phyloP scores from a whole-genome alignment of 495 filamentous ascomycete genomes.

The Lophium mytilinum region DNA sequence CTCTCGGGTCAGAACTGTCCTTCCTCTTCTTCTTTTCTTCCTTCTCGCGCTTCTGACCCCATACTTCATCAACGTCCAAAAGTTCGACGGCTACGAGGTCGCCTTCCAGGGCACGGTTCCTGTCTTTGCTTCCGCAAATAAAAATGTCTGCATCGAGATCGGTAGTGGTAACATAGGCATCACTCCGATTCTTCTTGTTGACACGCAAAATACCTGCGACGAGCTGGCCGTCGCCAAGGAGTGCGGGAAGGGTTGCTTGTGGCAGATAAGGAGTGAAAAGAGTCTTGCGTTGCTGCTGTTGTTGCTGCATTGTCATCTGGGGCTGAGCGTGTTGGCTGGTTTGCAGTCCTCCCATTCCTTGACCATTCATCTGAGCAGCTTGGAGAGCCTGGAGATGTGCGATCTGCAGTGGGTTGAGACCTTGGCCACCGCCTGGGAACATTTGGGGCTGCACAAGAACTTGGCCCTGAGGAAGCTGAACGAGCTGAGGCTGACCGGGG shows the following conservation, averaged over 20 bases:
- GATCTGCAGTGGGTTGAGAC: conserved; percentile 81
- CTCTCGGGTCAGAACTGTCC: conserved; percentile 88
- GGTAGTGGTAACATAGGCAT: conserved; percentile 90
- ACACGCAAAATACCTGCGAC: conserved; percentile 94
- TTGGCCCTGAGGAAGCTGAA: conserved; percentile 76
- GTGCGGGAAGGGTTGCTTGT: conserved; percentile 85
- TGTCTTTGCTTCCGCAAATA: conserved; percentile 97
- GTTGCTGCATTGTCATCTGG: conserved; percentile 52
- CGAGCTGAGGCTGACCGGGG: conserved; percentile 78
- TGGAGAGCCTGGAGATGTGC: conserved; percentile 89
- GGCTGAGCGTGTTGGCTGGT: conserved; percentile 70
- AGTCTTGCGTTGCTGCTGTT: conserved; percentile 90
- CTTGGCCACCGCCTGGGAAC: conserved; percentile 59
- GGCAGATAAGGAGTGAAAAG: conserved; percentile 97
- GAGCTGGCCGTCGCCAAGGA: conserved; percentile 85
- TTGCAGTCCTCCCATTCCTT: conserved; percentile 49
- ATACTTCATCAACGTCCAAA: conserved; percentile 96
- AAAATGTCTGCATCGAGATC: conserved; percentile 98
- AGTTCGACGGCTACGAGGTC: conserved; percentile 95
- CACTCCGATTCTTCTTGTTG: conserved; percentile 98
- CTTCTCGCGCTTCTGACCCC: conserved; percentile 96
- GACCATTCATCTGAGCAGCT: conserved; percentile 58
- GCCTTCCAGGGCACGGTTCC: conserved; percentile 91
- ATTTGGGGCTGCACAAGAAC: conserved; percentile 65
- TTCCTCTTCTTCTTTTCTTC: conserved; percentile 99